Evolutionary conservation across 1,284 basidiomycete species (phyloP), one percentile per base, ranked within the genome.

Genomic region (Cutaneotrichosporon sp.): DNA sequence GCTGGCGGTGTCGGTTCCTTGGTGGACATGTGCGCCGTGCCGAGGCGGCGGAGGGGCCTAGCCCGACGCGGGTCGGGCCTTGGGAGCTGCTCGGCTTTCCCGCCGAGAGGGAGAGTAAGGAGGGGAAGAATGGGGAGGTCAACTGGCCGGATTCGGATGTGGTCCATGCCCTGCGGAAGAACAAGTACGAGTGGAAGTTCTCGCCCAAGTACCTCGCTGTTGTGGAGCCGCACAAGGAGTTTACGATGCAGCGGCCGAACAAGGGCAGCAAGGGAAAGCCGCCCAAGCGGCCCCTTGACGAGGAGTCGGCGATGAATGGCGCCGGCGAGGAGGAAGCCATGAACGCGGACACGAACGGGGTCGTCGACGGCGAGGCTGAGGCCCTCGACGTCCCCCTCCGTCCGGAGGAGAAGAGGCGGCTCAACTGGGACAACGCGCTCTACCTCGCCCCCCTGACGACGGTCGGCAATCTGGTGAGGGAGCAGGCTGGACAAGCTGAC

Each of bases 401-500:
- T 26, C 84, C 86, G 20, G 71, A 77, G 12, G 94, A 98, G 76
- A 97, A 97, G 79, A 88, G 84, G 67, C 78, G 89, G 25, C 74
- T 98, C 20, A 76, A 89, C 63, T 97, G 92, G 90, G 77, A 79
- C 10, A 88, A 87, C 10, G 89, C 90, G 71, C 87, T 89, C 2
- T 98, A 97, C 75, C 82, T 96, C 2, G 93, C 93, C 0, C 93
- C 94, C 0, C 77, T 98, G 10, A 97, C 94, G 1, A 98, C 93
- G 0, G 91, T 94, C 25, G 93, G 94, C 25, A 97, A 97, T 65
- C 72, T 97, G 64, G 89, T 89, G 70, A 44, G 84, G 8, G 5
- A 11, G 25, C 22, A 20, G 25, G 6, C 9, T 22, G 9, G 29
- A 9, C 9, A 31, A 17, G 29, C 38, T 46, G 27, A 31, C 32